These are phyloP conservation scores for Podospora pseudoanserina DNA, from an alignment of 495 filamentous ascomycete genomes.

Conservation along the genomic window DNA sequence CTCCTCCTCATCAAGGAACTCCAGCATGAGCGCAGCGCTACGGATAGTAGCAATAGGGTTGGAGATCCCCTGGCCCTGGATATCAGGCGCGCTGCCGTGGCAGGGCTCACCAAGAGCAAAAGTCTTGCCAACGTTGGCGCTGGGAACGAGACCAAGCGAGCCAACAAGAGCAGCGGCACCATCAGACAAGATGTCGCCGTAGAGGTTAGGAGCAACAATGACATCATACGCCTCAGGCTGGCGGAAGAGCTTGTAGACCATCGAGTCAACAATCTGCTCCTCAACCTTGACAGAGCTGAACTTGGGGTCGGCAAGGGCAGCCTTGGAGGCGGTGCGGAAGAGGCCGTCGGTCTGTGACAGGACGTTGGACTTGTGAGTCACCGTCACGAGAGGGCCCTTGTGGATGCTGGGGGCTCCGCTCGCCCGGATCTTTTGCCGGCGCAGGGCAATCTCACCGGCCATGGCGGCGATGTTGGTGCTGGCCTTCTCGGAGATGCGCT, in stretches of 20 bases:
- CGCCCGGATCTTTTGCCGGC: slow-evolving; percentile 72
- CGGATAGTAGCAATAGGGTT: slow-evolving; percentile 95
- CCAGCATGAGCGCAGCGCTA: slow-evolving; percentile 89
- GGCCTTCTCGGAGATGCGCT: slow-evolving; percentile 86
- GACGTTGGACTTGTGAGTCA: slow-evolving; percentile 98
- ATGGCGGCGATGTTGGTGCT: slow-evolving; percentile 81
- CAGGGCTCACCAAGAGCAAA: slow-evolving; percentile 99
- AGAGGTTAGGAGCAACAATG: slow-evolving; percentile 95
- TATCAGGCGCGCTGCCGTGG: slow-evolving; percentile 94
- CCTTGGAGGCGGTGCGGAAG: slow-evolving; percentile 76
- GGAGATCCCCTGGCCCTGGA: slow-evolving; percentile 85
- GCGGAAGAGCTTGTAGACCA: slow-evolving; percentile 99
- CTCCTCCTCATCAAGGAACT: slow-evolving; percentile 81
- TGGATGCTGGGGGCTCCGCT: slow-evolving; percentile 53
- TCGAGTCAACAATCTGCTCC: slow-evolving; percentile 97
- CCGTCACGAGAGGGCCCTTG: slow-evolving; percentile 73
- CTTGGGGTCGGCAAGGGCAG: slow-evolving; percentile 60
- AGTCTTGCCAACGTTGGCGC: slow-evolving; percentile 88
- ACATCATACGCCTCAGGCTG: slow-evolving; percentile 93
- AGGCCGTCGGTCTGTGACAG: slow-evolving; percentile 94
- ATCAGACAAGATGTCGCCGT: slow-evolving; percentile 95
- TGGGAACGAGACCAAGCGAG: slow-evolving; percentile 90
- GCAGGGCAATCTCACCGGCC: slow-evolving; percentile 89
- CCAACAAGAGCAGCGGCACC: slow-evolving; percentile 94
- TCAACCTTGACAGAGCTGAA: slow-evolving; percentile 69